phyloP scores from a whole-genome alignment of 2,329 filamentous ascomycete genomes.

The Trichoderma asperellum region DNA sequence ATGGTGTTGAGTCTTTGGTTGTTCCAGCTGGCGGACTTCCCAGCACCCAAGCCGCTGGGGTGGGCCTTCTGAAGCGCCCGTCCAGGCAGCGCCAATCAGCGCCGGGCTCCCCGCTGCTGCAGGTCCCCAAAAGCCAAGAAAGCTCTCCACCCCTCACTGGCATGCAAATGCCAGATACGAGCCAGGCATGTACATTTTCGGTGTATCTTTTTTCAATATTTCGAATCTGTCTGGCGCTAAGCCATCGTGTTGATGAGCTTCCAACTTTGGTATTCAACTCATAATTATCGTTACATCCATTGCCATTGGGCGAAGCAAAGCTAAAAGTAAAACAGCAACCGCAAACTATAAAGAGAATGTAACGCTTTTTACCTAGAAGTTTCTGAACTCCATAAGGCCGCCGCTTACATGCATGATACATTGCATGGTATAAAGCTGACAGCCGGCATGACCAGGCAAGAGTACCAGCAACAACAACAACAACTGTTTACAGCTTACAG shows the following conservation, averaged over 20 bases:
- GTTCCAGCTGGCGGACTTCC: slow-evolving; percentile 5
- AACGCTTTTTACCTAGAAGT: background rate
- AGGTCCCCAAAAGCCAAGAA: slow-evolving; percentile 17
- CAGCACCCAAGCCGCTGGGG: slow-evolving; percentile 12
- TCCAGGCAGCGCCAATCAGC: slow-evolving; percentile 19
- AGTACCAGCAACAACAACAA: background rate
- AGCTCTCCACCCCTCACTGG: slow-evolving; percentile 14
- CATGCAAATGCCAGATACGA: background rate
- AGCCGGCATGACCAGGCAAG: background rate
- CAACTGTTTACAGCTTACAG: background rate
- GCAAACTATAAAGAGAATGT: background rate
- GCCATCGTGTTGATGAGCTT: background rate
- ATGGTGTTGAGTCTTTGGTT: slow-evolving; percentile 24
- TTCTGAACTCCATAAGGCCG: background rate
- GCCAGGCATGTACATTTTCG: background rate
- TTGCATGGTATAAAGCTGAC: background rate
- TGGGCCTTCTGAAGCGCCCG: slow-evolving; percentile 5
- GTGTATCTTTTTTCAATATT: background rate
- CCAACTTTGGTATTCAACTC: background rate
- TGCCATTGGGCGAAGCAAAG: background rate
- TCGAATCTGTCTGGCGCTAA: background rate
- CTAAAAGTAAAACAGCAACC: background rate
- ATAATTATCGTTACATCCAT: background rate
- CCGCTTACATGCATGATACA: background rate
- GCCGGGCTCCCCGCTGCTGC: slow-evolving; percentile 11